phyloP scores from a whole-genome alignment of 176 grass and related monocot genomes.

The Guadua angustifolia region DNA sequence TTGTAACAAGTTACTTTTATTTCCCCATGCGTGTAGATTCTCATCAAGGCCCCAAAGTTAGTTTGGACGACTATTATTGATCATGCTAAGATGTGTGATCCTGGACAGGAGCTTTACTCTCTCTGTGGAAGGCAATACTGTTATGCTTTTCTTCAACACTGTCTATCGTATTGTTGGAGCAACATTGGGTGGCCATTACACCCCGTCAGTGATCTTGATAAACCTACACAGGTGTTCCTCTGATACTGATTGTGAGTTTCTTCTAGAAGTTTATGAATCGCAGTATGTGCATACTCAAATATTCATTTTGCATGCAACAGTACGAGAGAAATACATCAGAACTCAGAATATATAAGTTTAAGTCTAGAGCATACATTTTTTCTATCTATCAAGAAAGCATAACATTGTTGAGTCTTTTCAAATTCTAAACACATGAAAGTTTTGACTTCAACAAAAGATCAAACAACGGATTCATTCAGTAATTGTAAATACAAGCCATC shows the following conservation, averaged over 20 bases:
- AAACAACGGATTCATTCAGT: not conserved
- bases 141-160: slow-evolving; percentile 40
- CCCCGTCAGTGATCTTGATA: slow-evolving; percentile 24
- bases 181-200: slow-evolving; percentile 31
- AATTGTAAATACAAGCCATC: not conserved
- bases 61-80: slow-evolving; percentile 46
- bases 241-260: not conserved
- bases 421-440: not conserved
- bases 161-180: slow-evolving; percentile 34
- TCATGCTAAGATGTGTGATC: slow-evolving; percentile 54
- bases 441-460: not conserved
- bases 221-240: slow-evolving; percentile 15
- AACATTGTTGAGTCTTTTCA: not conserved
- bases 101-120: slow-evolving; percentile 39
- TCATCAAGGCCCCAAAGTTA: not conserved
- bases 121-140: not conserved
- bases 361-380: not conserved
- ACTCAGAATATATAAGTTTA: not conserved
- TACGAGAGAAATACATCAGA: not conserved
- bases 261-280: not conserved
- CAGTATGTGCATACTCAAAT: not conserved
- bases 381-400: not conserved
- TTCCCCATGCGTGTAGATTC: slow-evolving; percentile 35
- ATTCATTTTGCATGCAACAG: not conserved
- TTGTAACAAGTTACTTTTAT: not conserved